phyloP scores from a whole-genome alignment of 2,329 filamentous ascomycete genomes.

The Cladosporium austrohemisphaericum region DNA sequence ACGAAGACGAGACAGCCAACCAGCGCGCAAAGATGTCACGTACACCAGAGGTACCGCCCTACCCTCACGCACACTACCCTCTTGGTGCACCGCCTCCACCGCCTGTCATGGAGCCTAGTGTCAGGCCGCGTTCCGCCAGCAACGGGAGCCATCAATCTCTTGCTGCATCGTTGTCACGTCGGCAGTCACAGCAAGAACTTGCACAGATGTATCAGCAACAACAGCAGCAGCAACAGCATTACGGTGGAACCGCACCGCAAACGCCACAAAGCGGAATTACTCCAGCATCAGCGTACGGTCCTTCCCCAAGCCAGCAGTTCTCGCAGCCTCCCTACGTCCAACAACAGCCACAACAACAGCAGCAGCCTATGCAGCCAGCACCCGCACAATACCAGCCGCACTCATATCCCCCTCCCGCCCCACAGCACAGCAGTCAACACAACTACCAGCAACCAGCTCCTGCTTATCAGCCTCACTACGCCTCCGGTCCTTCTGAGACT shows the following conservation, averaged over 20 bases:
- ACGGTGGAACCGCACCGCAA: slow-evolving; percentile 37
- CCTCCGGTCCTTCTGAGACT: slow-evolving; percentile 27
- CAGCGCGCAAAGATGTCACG: slow-evolving; percentile 44
- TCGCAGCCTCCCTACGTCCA: slow-evolving; percentile 28
- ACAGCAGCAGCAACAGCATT: slow-evolving; percentile 21
- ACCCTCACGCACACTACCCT: slow-evolving; percentile 21
- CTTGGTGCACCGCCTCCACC: slow-evolving; percentile 13
- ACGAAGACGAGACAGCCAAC: slow-evolving; percentile 52
- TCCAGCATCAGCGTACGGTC: slow-evolving; percentile 35
- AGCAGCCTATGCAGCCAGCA: slow-evolving; percentile 36
- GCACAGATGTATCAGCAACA: slow-evolving; percentile 36
- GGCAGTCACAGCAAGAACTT: slow-evolving; percentile 46
- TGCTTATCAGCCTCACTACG: slow-evolving; percentile 35
- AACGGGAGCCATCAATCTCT: slow-evolving; percentile 34
- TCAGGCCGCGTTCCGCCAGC: slow-evolving; percentile 38
- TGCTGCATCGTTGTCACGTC: slow-evolving; percentile 30
- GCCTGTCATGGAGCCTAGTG: slow-evolving; percentile 31
- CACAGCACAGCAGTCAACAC: slow-evolving; percentile 37
- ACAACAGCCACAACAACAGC: slow-evolving; percentile 30
- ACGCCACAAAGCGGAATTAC: slow-evolving; percentile 38
- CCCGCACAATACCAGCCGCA: slow-evolving; percentile 28
- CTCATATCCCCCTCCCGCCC: slow-evolving; percentile 22
- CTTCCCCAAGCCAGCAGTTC: slow-evolving; percentile 26
- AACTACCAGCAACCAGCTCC: slow-evolving; percentile 37
- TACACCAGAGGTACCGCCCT: slow-evolving; percentile 29